Evolutionary conservation across 169 alveolate species (phyloP).

Genomic region (Eimeria acervulina): DNA sequence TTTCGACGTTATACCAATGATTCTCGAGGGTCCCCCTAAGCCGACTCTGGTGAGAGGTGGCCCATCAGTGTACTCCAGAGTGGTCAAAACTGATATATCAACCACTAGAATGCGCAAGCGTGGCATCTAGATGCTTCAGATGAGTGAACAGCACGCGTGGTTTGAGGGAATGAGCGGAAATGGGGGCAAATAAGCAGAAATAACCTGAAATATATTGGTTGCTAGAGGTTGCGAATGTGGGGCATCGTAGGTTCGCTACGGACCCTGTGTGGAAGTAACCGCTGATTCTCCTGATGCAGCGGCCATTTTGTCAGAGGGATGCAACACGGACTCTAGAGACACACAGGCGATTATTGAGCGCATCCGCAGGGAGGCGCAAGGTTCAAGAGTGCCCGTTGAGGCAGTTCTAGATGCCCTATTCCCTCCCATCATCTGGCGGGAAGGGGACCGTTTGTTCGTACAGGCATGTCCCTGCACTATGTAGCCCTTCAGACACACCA

Average conservation of each 20-base stretch:
- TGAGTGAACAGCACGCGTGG: too few species aligned
- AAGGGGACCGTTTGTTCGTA: constrained; percentile 55
- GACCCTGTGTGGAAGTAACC: constrained; percentile 58
- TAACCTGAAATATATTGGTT: too few species aligned
- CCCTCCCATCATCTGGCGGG: constrained; percentile 78
- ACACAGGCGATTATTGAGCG: constrained; percentile 36
- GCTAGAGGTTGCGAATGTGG: not conserved
- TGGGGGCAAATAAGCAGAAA: too few species aligned
- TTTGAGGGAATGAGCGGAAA: too few species aligned
- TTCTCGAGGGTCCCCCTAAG: constrained; percentile 68
- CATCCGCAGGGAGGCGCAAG: constrained; percentile 65
- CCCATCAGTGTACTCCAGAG: not conserved
- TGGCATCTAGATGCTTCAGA: too few species aligned
- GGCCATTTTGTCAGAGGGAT: constrained; percentile 1
- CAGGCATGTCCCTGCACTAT: constrained; percentile 47
- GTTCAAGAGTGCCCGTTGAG: constrained; percentile 67
- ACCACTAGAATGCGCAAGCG: too few species aligned
- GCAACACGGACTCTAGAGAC: constrained; percentile 31
- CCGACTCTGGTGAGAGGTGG: constrained; percentile 38
- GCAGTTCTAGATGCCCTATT: constrained; percentile 74
- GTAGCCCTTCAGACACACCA: not conserved
- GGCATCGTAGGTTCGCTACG: constrained; percentile 62
- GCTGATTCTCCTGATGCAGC: constrained; percentile 59
- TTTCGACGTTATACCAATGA: not conserved
- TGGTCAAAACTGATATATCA: too few species aligned